A percentile compares a stretch with the other conserved stretches of the same genome.
These are phyloP conservation scores for Aspergillus ochraceus DNA, from an alignment of 2,329 filamentous ascomycete genomes.

Conservation along the genomic window DNA sequence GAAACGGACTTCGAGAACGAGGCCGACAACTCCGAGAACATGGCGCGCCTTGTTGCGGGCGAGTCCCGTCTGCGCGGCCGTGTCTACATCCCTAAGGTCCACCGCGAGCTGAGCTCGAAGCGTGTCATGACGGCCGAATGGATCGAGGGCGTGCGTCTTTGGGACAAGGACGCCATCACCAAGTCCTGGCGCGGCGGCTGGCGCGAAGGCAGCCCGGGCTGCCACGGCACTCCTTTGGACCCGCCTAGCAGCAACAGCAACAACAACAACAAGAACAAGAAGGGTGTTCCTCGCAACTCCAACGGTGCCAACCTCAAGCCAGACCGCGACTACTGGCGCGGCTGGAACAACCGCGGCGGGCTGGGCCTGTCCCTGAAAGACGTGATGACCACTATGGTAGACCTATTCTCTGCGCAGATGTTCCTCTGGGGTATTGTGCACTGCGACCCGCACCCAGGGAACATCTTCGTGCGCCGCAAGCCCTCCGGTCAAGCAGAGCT, in stretches of 20 bases:
- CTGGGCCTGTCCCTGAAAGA: conserved; percentile 79
- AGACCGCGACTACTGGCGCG: conserved; percentile 75
- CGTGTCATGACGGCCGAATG: conserved; percentile 93
- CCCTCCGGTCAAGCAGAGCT: conserved; percentile 82
- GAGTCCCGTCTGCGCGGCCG: conserved; percentile 75
- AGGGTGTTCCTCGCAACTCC: conserved; percentile 33
- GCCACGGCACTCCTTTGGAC: conserved; percentile 65
- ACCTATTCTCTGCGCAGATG: conserved; percentile 96
- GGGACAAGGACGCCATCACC: conserved; percentile 84
- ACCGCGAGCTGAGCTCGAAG: conserved; percentile 76
- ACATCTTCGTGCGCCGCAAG: conserved; percentile 89
- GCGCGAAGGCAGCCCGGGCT: conserved; percentile 74
- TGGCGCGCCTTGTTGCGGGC: conserved; percentile 72
- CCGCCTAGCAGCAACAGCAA: conserved; percentile 46
- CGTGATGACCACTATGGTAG: conserved; percentile 95
- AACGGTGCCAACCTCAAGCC: conserved; percentile 68
- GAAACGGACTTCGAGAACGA: conserved; percentile 96
- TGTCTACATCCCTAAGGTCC: conserved; percentile 86
- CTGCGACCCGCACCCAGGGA: conserved; percentile 95
- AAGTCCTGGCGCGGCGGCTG: conserved; percentile 76
- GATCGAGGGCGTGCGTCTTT: conserved; percentile 91
- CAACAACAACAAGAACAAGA: conserved; percentile 37
- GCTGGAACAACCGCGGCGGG: conserved; percentile 70
- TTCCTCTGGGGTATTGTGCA: conserved; percentile 96
- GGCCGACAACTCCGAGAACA: conserved; percentile 80